Evolutionary conservation across 2,329 filamentous ascomycete species (phyloP), one percentile per base, ranked within the genome.

Genomic region (Fusarium lyarnte): DNA sequence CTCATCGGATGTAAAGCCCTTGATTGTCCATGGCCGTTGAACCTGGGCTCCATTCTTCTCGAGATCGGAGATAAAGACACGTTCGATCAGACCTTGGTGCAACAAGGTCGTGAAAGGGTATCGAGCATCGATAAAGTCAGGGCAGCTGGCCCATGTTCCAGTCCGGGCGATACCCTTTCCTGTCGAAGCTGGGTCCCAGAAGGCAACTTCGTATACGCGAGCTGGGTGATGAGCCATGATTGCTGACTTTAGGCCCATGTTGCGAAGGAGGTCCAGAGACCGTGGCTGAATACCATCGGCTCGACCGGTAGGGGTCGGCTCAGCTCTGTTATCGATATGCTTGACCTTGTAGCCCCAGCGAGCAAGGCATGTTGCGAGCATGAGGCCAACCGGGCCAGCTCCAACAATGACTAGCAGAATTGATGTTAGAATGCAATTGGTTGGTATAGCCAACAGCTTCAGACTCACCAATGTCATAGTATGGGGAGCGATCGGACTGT

Each of bases 291-390:
- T 97, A 70, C 94, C 94, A 82, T 97, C 94, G 62, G 94, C 95
- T 72, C 94, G 93, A 58, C 94, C 94, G 25, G 94, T 97, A 5
- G 90, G 79, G 17, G 94, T 97, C 21, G 94, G 94, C 78, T 95
- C 93, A 5, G 94, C 87, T 66, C 94, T 89, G 83, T 97, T 97
- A 84, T 97, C 95, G 79, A 97, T 94, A 83, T 97, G 94, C 86
- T 95, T 97, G 82, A 98, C 94, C 81, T 90, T 94, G 86, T 97
- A 98, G 25, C 95, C 95, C 94, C 94, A 97, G 84, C 94, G 88
- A 68, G 94, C 93, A 69, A 98, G 88, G 79, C 93, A 95, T 35
- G 94, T 94, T 13, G 94, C 96, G 29, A 97, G 88, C 83, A 97
- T 91, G 64, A 97, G 88, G 61, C 95, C 95, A 43, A 95, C 94